Base-by-base conservation (phyloP, 192 early-diverging fungal genomes). In the Neocallimastix lanati region DNA sequence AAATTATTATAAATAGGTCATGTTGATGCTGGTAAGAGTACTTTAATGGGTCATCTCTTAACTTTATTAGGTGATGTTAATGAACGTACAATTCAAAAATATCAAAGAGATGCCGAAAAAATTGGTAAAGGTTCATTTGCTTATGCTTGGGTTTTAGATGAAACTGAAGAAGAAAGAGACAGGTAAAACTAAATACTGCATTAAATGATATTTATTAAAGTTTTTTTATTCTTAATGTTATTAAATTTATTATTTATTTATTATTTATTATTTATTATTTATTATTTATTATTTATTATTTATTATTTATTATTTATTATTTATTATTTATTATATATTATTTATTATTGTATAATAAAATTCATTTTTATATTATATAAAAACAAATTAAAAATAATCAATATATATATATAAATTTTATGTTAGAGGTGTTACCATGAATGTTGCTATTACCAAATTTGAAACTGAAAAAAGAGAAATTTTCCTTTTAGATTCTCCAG, bases 91-190 rank as follows among this genome's bases (percentile, higher is more conserved):
- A 92, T 98, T 83, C 86, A 90, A 30, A 94, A 94, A 82, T 95
- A 93, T 82, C 92, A 98, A 81, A 87, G 92, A 9, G 98, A 98
- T 13, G 90, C 98, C 2, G 94, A 94, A 82, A 94, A 93, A 83
- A 91, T 95, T 78, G 95, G 96, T 77, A 99, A 99, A 83, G 92
- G 92, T 0, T 96, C 95, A 0, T 99, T 99, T 89, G 92, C 93
- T 7, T 98, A 87, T 86, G 98, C 98, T 2, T 99, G 98, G 98
- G 96, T 98, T 9, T 83, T 99, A 81, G 98, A 98, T 84, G 94
- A 94, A 79, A 97, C 95, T 11, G 96, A 92, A 7, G 96, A 99
- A 84, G 98, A 99, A 84, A 88, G 95, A 29, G 84, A 77, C 28
- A 85, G 92, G 89, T 93, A 82, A 78, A 78, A 37, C 67, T 37